A percentile compares a stretch with the other conserved stretches of the same genome.
phyloP scores from a whole-genome alignment of 768 basidiomycete species.

The Tulasnella sp. region DNA sequence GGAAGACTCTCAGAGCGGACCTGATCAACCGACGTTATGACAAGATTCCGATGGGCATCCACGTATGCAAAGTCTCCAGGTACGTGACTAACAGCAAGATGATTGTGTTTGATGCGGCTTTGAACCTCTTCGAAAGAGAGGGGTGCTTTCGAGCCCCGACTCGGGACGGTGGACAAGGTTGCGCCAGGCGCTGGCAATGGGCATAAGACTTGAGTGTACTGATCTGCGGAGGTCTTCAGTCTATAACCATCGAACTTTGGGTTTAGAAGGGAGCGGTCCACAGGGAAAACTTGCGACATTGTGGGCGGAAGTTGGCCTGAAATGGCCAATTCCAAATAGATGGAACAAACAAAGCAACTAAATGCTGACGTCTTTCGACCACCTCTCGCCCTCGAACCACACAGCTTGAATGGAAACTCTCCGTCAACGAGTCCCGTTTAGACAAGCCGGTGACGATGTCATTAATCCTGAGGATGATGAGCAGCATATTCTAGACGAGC shows the following conservation, averaged over 20 bases:
- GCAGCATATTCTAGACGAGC: constrained; percentile 4
- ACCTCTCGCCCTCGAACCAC: background rate
- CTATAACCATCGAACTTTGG: constrained; percentile 81
- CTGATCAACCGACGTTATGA: no score
- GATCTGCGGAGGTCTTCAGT: constrained; percentile 48
- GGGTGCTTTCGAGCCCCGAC: constrained; percentile 43
- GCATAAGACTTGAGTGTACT: constrained; percentile 41
- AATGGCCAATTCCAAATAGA: background rate
- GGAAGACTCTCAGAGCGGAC: no score
- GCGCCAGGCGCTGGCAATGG: constrained; percentile 36
- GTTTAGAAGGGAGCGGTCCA: constrained; percentile 45
- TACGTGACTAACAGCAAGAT: constrained; percentile 43
- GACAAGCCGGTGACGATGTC: background rate
- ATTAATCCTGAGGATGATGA: constrained; percentile 10
- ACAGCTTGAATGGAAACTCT: background rate
- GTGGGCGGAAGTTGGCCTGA: background rate
- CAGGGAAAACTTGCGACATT: background rate
- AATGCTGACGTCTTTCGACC: background rate
- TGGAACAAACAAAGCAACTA: background rate
- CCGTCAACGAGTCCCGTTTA: background rate
- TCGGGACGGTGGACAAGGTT: constrained; percentile 33
- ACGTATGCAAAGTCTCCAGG: constrained; percentile 49
- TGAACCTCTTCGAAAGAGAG: constrained; percentile 74
- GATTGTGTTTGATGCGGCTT: constrained; percentile 76
- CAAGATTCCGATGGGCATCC: constrained; percentile 49